Evolutionary conservation across 202 grass and related monocot species (phyloP).

Genomic region (Carex sylvatica): DNA sequence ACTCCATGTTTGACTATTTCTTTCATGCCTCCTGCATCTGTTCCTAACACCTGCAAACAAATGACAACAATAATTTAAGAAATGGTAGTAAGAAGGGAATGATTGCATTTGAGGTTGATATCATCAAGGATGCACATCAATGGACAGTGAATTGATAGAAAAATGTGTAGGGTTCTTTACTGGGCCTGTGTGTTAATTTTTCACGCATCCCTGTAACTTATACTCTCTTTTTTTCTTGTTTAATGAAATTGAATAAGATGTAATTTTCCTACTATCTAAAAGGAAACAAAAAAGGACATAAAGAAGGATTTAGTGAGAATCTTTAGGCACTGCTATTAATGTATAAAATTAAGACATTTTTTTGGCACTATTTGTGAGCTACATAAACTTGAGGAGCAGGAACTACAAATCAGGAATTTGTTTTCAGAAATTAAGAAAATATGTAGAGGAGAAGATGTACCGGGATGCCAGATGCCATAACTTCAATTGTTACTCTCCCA

Average conservation of each 20-base stretch:
- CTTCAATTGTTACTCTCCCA: constrained; percentile 53
- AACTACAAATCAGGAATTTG: neutral
- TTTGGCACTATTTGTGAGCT: neutral
- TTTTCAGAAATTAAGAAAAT: constrained; percentile 9
- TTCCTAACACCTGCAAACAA: constrained; percentile 39
- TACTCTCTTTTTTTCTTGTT: neutral
- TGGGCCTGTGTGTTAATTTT: neutral
- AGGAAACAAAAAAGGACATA: neutral
- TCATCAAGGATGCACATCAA: neutral
- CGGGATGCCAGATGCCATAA: constrained; percentile 56
- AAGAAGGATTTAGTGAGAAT: neutral
- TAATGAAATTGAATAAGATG: neutral
- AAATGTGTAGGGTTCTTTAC: neutral
- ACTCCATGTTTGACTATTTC: constrained; percentile 41
- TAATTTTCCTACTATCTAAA: constrained; percentile 13
- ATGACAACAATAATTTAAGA: neutral
- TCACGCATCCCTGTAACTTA: neutral
- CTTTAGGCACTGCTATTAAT: neutral
- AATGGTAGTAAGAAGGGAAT: too few species aligned
- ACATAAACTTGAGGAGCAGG: neutral
- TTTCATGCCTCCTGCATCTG: constrained; percentile 40
- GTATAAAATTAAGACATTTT: neutral
- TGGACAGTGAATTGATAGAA: neutral
- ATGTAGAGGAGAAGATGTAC: constrained; percentile 22
- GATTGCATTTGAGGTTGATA: neutral